Base-by-base conservation (phyloP, 257 asterid genomes). In the Rehmannia glutinosa region DNA sequence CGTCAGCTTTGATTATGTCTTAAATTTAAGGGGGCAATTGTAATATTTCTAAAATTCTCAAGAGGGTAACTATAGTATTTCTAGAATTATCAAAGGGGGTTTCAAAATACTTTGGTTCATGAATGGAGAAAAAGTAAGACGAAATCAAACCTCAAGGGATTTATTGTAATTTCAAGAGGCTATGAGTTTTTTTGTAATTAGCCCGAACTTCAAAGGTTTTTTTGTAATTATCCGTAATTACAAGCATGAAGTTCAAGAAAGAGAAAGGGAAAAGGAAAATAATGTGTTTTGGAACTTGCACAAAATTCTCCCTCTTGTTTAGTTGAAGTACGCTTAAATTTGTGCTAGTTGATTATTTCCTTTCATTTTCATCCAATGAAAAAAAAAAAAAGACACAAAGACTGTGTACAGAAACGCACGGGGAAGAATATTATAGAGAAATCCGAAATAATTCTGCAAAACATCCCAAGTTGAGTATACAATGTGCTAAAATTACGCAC, bases 401-500 rank as follows among this genome's bases (percentile, higher is more conserved):
- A n/a, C 15, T 58, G 41, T 33, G 53, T 19, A 17, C 13, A 50
- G 49, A 36, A 55, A 52, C 42, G 15, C 46, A 51, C 25, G n/a
- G 24, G 24, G 46, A 65, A 51, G 56, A 25, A 53, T 30, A 66
- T 41, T 36, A 77, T 3, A 32, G 51, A 41, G 45, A 65, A 73
- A 12, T 6, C 46, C 1, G 6, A 43, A 24, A 49, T 28, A 17
- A 60, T 24, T 47, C 52, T 58, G 62, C 32, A 69, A 72, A 17
- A 13, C 45, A 69, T 58, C 71, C 61, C 67, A 71, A 80, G 71
- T 69, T 75, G 78, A 42, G 72, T 78, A 87, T 86, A 81, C 54
- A 80, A 81, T 79, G 80, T 83, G 87, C 77, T 84, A 54, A 80
- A 81, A 80, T 79, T 73, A 93, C 99, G 99, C 97, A 94, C 99